These are phyloP conservation scores for Colletotrichum sp. DNA, from an alignment of 2,329 filamentous ascomycete species.

Conservation along the genomic window DNA sequence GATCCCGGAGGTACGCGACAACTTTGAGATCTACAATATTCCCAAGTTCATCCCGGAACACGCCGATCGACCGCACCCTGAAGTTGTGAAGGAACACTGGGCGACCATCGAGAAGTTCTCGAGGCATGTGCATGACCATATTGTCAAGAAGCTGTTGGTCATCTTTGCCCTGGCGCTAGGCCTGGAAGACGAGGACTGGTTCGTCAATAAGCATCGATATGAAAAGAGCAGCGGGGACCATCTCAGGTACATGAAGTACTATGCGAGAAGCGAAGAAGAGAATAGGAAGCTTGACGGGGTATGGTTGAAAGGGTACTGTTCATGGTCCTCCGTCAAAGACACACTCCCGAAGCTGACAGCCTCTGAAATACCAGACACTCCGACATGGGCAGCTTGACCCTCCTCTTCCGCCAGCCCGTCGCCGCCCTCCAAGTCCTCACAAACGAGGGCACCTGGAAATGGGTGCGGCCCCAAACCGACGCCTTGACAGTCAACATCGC, in stretches of 20 bases:
- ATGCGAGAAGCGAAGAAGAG: slow-evolving; percentile 46
- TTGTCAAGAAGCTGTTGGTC: slow-evolving; percentile 57
- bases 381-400: slow-evolving; percentile 55
- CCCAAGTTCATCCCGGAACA: slow-evolving; percentile 59
- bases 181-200: slow-evolving; percentile 60
- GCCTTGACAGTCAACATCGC: slow-evolving; percentile 54
- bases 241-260: slow-evolving; percentile 64
- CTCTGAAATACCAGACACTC: slow-evolving; percentile 42
- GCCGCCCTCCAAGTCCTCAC: slow-evolving; percentile 55
- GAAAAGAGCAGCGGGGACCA: slow-evolving; percentile 60
- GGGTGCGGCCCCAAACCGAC: slow-evolving; percentile 28
- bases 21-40: slow-evolving; percentile 65
- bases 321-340: neutral
- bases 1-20: slow-evolving; percentile 48
- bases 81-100: slow-evolving; percentile 50
- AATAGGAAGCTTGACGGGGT: slow-evolving; percentile 44
- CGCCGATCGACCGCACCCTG: slow-evolving; percentile 45
- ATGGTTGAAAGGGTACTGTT: slow-evolving; percentile 11
- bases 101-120: slow-evolving; percentile 61
- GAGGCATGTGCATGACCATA: slow-evolving; percentile 45
- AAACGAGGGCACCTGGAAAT: slow-evolving; percentile 42
- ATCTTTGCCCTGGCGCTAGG: slow-evolving; percentile 37
- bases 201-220: slow-evolving; percentile 60
- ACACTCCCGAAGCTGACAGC: neutral
- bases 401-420: slow-evolving; percentile 61